A percentile compares a stretch with the other conserved stretches of the same genome.
These are phyloP conservation scores for Microbotryomycetes sp. DNA, from an alignment of 1,284 basidiomycete species.

Conservation along the genomic window DNA sequence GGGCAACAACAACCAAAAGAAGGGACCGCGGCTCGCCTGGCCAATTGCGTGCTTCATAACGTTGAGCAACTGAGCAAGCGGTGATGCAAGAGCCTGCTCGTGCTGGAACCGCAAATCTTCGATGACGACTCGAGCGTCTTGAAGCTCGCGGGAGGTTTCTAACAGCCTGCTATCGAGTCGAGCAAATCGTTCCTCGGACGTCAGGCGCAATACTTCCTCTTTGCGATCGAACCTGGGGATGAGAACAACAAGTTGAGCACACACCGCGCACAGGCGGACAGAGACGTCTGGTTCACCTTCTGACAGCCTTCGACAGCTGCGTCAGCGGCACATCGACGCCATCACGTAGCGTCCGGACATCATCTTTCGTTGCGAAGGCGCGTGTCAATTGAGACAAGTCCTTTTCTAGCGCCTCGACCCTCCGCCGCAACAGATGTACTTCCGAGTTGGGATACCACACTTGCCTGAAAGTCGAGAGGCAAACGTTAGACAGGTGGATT, in stretches of 20 bases:
- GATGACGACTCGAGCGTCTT: constrained; percentile 2
- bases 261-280: neutral
- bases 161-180: constrained; percentile 16
- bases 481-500: constrained; percentile 37
- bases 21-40: neutral
- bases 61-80: neutral
- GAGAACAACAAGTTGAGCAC: neutral
- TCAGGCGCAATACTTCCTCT: constrained; percentile 27
- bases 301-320: constrained; percentile 38
- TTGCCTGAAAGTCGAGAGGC: constrained; percentile 26
- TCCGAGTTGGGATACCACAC: constrained; percentile 30
- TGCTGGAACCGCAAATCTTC: constrained; percentile 7
- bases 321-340: constrained; percentile 38
- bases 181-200: constrained; percentile 29
- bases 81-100: constrained; percentile 1
- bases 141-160: constrained; percentile 7
- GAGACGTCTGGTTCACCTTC: constrained; percentile 33
- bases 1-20: constrained; percentile 12
- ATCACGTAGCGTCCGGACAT: constrained; percentile 38
- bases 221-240: constrained; percentile 12
- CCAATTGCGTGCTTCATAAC: neutral
- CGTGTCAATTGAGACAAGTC: constrained; percentile 32
- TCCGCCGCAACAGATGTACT: constrained; percentile 37
- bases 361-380: constrained; percentile 37
- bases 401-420: constrained; percentile 37